A percentile compares a stretch with the other conserved stretches of the same genome.
Evolutionary conservation across 345 rosid species (phyloP).

Genomic region (Geranium brycei): DNA sequence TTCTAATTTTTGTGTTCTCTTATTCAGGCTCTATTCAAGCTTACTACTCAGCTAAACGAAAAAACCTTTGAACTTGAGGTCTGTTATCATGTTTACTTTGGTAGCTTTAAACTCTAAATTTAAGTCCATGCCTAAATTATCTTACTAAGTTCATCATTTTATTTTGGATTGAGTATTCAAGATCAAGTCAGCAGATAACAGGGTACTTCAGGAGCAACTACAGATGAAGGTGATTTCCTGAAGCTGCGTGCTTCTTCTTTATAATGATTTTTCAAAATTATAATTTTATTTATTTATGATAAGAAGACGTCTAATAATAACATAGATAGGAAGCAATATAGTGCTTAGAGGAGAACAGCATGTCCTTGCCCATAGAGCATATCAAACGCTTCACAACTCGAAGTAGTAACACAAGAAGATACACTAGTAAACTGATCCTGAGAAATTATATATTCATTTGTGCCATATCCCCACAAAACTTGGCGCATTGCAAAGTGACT

Average conservation of each 20-base stretch:
- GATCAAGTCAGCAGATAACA: conserved; percentile 62
- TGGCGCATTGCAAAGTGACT: too few relatives aligned
- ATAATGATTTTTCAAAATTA: not conserved
- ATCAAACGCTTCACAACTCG: too few relatives aligned
- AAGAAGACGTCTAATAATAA: not conserved
- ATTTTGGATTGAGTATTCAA: conserved; percentile 17
- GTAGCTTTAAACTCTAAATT: conserved; percentile 3
- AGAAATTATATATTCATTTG: too few relatives aligned
- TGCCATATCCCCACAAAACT: too few relatives aligned
- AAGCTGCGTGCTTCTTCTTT: conserved; percentile 2
- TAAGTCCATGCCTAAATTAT: not conserved
- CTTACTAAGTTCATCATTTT: conserved; percentile 13
- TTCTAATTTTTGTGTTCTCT: conserved; percentile 14
- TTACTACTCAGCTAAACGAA: conserved; percentile 45
- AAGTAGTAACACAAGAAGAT: too few relatives aligned
- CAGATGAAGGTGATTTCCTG: conserved; percentile 40
- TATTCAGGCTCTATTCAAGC: conserved; percentile 41
- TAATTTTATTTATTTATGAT: too few relatives aligned
- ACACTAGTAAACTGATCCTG: too few relatives aligned
- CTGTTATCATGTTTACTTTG: conserved; percentile 16
- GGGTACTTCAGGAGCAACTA: conserved; percentile 60
- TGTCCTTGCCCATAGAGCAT: too few relatives aligned
- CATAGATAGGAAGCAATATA: too few relatives aligned
- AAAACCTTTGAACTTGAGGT: conserved; percentile 66
- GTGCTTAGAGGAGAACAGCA: too few relatives aligned